Percentiles rank a stretch among this genome's conserved stretches.
phyloP scores from a whole-genome alignment of 192 early-diverging fungal species.

The Coemansia sp. region DNA sequence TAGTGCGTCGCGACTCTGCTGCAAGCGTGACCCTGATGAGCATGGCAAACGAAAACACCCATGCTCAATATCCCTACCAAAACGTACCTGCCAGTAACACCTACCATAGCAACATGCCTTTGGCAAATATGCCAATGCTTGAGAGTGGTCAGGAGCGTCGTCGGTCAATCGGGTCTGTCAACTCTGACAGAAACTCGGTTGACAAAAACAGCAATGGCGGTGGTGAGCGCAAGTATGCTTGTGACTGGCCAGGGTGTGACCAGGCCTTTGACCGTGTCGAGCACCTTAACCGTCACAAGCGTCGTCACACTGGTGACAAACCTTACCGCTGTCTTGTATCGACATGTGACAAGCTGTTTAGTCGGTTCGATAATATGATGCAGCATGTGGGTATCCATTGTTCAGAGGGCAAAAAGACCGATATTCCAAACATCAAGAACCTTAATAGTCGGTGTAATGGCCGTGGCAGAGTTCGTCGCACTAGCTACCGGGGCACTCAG shows the following conservation, averaged over 20 bases:
- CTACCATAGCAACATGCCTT: conserved; percentile 1
- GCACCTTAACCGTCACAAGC: conserved; percentile 73
- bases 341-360: conserved; percentile 62
- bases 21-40: neutral
- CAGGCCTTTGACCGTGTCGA: conserved; percentile 72
- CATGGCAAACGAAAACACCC: neutral
- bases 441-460: conserved; percentile 44
- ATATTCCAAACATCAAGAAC: conserved; percentile 53
- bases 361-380: conserved; percentile 80
- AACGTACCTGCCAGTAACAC: too few relatives aligned
- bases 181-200: neutral
- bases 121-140: neutral
- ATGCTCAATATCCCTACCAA: too few relatives aligned
- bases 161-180: conserved; percentile 20
- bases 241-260: conserved; percentile 46
- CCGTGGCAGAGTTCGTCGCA: conserved; percentile 49
- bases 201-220: neutral
- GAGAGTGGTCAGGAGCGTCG: conserved; percentile 15
- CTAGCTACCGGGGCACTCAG: conserved; percentile 40
- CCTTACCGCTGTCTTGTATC: conserved; percentile 69
- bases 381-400: conserved; percentile 73
- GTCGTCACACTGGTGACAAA: conserved; percentile 61
- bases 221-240: conserved; percentile 43
- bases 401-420: conserved; percentile 44
- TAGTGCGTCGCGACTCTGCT: conserved; percentile 7